These are phyloP conservation scores for Cercophora newfieldiana DNA, from an alignment of 495 filamentous ascomycete species.

Conservation along the genomic window DNA sequence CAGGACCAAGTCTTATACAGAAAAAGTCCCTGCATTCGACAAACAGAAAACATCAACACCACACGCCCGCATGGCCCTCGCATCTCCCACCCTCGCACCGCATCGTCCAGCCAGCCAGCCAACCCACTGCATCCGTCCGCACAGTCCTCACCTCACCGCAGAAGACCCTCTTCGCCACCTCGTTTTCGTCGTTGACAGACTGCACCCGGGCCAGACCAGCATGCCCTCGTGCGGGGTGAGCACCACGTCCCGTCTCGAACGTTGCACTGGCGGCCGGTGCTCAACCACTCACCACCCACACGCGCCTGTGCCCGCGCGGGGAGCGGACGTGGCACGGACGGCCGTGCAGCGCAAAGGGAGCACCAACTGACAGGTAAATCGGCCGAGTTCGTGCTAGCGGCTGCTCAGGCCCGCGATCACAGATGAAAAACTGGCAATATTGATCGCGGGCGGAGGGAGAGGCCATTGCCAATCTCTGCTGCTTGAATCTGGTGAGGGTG, in stretches of 20 bases:
- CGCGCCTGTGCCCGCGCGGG: conserved; percentile 15
- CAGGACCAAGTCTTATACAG: background rate
- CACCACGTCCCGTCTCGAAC: conserved; percentile 7
- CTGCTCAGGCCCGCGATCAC: conserved; percentile 1
- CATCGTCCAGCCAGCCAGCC: background rate
- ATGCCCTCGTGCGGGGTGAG: background rate
- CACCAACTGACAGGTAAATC: background rate
- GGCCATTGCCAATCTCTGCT: background rate
- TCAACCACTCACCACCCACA: conserved; percentile 7
- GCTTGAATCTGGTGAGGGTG: background rate
- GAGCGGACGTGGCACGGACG: conserved; percentile 12
- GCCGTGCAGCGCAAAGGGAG: conserved; percentile 12
- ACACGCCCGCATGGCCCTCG: background rate
- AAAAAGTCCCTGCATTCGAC: background rate
- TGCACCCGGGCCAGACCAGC: background rate
- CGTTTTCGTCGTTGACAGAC: too few relatives aligned
- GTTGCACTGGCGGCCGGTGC: conserved; percentile 10
- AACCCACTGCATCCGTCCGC: too few relatives aligned
- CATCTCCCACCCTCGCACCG: background rate
- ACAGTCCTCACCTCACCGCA: background rate
- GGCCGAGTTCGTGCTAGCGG: background rate
- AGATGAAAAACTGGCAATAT: background rate
- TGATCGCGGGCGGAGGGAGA: background rate
- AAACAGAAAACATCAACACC: background rate
- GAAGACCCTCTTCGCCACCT: background rate